A percentile compares a stretch with the other conserved stretches of the same genome.
Evolutionary conservation across 2,329 filamentous ascomycete species (phyloP).

Genomic region (Juglanconis juglandina): DNA sequence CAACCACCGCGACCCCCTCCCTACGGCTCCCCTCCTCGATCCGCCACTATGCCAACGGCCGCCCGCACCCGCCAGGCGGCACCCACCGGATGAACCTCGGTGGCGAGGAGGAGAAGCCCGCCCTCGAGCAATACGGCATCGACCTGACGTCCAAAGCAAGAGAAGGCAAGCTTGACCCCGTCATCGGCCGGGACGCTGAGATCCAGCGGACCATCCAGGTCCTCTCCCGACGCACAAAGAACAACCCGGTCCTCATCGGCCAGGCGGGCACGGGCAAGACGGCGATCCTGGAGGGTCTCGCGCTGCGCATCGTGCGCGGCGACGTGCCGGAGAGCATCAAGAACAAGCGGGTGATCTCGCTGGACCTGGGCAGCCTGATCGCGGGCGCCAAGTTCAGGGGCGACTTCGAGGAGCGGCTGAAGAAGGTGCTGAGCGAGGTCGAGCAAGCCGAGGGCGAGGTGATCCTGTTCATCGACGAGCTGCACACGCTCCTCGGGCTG

Average conservation of each 20-base stretch:
- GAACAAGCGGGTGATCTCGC: conserved; percentile 81
- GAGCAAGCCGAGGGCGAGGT: conserved; percentile 84
- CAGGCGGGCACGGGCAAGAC: conserved; percentile 91
- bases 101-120: conserved; percentile 72
- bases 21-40: conserved; percentile 33
- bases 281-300: conserved; percentile 85
- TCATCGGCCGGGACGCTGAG: conserved; percentile 88
- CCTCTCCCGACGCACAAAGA: conserved; percentile 87
- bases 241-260: conserved; percentile 92
- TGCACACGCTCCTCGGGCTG: conserved; percentile 85
- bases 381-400: conserved; percentile 93
- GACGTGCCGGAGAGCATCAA: conserved; percentile 96
- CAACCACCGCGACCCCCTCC: conserved; percentile 12
- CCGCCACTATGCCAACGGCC: conserved; percentile 64
- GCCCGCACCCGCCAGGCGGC: conserved; percentile 83
- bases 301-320: conserved; percentile 82
- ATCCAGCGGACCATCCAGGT: conserved; percentile 95
- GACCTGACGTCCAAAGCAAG: conserved; percentile 83
- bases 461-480: conserved; percentile 91
- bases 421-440: conserved; percentile 86
- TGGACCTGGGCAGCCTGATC: conserved; percentile 89
- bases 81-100: conserved; percentile 92
- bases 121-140: conserved; percentile 85
- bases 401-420: conserved; percentile 92
- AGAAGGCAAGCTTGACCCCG: conserved; percentile 88